Evolutionary conservation across 345 rosid species (phyloP), one percentile per base, ranked within the genome.

Genomic region (Dimocarpus longan): DNA sequence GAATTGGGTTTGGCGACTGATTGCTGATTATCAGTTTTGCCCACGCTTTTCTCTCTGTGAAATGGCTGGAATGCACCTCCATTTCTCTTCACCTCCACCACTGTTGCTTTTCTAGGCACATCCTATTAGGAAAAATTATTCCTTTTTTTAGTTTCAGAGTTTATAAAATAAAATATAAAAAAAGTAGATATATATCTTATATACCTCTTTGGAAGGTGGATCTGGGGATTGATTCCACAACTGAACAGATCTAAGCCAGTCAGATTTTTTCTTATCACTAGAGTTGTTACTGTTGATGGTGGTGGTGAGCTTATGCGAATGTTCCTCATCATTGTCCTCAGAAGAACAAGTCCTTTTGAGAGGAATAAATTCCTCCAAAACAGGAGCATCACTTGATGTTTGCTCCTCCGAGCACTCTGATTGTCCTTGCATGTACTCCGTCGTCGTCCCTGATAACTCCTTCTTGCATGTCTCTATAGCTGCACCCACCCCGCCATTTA

Each of bases 241-340:
- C 87, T 91, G 99, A 67, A 91, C 97, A 88, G 98, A 94, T 89
- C 93, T 90, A 87, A 96, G 99, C 99, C 99, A 96, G 60, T 96
- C 98, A 0, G 98, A 91, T 86, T 94, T 94, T 88, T 84, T 90
- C 79, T 84, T 91, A 39, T 87, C 89, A 28, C 69, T 32, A 22
- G 68, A 83, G 52, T 60, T 77, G 66, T 75, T 83, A 6, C 81
- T 85, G 21, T 66, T 82, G 56, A 78, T 81, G 66, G 66, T 86
- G 5, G 82, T 80, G 66, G 66, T 7, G 22, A 79, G 84, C 70
- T 77, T 82, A 19, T 79, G 85, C 0, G 89, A 85, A 60, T 86
- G 90, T 19, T 79, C 84, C 19, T 90, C 90, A 19, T 86, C 89
- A 67, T 85, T 85, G 32, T 79, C 80, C 19, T 82, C 78, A 60